Conservation (phyloP, 495 filamentous ascomycete genomes). For the Pyrenula aspistea region DNA sequence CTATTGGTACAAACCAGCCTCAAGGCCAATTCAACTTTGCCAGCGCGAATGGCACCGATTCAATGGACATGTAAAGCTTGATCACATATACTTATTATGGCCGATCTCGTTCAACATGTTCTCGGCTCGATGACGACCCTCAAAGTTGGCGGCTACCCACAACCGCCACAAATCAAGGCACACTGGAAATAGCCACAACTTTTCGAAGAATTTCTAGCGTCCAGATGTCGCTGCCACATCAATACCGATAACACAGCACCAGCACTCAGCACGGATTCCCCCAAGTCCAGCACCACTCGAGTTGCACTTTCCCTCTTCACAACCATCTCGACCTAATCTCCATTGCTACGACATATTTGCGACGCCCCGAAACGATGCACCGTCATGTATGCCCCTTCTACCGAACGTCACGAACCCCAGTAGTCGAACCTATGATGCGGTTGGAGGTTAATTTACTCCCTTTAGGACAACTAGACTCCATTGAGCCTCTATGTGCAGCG, state of each 20-base stretch:
- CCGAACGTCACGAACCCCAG: background rate
- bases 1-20: slow-evolving; percentile 66
- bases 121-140: slow-evolving; percentile 1
- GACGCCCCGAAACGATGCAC: background rate
- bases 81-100: background rate
- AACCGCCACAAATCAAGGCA: too few species aligned
- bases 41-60: slow-evolving; percentile 63
- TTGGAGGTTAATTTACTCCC: background rate
- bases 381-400: background rate
- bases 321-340: background rate
- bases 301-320: background rate
- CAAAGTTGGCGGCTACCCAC: too few species aligned
- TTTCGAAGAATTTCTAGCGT: too few species aligned
- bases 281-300: background rate
- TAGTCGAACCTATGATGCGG: background rate
- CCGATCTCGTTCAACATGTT: slow-evolving; percentile 1
- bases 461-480: background rate
- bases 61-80: slow-evolving; percentile 90
- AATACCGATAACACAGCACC: background rate
- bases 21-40: slow-evolving; percentile 87
- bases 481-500: background rate
- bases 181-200: too few species aligned
- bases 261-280: background rate
- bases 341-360: background rate
- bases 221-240: background rate